These are phyloP conservation scores for Aureobasidium sp. DNA, from an alignment of 2,329 filamentous ascomycete genomes.

Conservation along the genomic window DNA sequence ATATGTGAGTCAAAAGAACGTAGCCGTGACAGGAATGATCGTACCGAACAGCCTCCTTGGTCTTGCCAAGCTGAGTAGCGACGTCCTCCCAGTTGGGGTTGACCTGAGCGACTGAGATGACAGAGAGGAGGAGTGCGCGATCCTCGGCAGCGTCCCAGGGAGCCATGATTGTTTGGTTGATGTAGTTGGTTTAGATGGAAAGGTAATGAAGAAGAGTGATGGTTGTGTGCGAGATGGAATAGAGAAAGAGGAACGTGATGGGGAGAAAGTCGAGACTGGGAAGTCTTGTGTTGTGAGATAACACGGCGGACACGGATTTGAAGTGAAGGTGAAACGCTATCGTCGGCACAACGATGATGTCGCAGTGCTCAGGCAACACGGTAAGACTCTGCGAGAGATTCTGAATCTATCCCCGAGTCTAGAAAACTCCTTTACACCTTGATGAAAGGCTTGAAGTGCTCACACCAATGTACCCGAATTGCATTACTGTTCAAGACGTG, in stretches of 20 bases:
- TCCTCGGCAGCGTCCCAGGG: neutral
- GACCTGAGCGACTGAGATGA: neutral
- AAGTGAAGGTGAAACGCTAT: neutral
- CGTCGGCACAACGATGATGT: neutral
- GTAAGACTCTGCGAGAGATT: no score
- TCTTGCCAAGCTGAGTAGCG: neutral
- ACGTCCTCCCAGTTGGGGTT: slow-evolving; percentile 1
- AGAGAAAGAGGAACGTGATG: no score
- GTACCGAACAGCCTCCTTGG: neutral
- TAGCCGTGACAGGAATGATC: no score
- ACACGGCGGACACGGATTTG: neutral
- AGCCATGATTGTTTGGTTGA: neutral
- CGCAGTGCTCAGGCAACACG: neutral
- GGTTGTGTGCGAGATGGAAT: no score
- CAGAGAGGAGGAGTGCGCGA: neutral
- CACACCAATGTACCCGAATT: no score
- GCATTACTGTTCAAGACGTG: no score
- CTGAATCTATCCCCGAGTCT: no score
- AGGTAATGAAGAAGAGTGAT: no score
- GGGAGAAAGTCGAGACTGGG: no score
- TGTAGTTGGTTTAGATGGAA: neutral
- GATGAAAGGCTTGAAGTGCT: no score
- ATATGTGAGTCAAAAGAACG: no score
- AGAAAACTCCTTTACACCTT: neutral
- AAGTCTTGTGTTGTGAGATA: neutral